Conservation (phyloP, 768 basidiomycete genomes). For the Suillus variegatus region DNA sequence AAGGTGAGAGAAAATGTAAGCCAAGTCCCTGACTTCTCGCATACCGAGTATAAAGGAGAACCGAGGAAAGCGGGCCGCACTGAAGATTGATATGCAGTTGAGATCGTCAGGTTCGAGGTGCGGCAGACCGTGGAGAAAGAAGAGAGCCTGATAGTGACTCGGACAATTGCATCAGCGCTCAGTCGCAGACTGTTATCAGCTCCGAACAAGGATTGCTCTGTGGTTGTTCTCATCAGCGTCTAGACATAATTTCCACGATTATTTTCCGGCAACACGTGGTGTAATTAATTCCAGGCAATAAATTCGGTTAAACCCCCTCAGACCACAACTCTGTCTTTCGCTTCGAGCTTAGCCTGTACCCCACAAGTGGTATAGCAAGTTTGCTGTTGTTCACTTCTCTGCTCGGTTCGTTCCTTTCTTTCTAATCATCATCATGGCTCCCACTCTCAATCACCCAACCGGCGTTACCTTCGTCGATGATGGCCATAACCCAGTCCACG, state of each 20-base stretch:
- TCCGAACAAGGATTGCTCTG: not conserved
- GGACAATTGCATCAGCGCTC: too few species aligned
- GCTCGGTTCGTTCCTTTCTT: slow-evolving; percentile 9
- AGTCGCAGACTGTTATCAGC: not conserved
- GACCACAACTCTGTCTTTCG: slow-evolving; percentile 8
- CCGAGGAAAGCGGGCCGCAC: not conserved
- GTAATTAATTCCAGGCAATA: slow-evolving; percentile 20
- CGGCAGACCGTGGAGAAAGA: too few species aligned
- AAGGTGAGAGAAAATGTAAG: slow-evolving; percentile 10
- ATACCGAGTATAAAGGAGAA: not conserved
- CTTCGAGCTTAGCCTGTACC: slow-evolving; percentile 5
- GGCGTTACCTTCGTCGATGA: slow-evolving; percentile 71
- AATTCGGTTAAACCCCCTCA: slow-evolving; percentile 17
- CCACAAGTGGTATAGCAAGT: slow-evolving; percentile 3
- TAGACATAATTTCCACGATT: slow-evolving; percentile 23
- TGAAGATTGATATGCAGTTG: not conserved
- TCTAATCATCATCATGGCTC: slow-evolving; percentile 51
- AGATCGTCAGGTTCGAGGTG: not conserved
- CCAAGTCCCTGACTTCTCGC: slow-evolving; percentile 1
- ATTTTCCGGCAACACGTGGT: slow-evolving; percentile 12
- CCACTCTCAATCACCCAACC: slow-evolving; percentile 62
- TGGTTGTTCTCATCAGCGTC: not conserved
- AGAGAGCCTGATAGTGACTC: not conserved
- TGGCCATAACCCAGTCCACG: slow-evolving; percentile 48
- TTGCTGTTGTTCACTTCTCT: slow-evolving; percentile 1